Evolutionary conservation across 2,329 filamentous ascomycete genomes (phyloP), one percentile per base, ranked within the genome.

Genomic region (Dryadomyces quercus-mongolicae): DNA sequence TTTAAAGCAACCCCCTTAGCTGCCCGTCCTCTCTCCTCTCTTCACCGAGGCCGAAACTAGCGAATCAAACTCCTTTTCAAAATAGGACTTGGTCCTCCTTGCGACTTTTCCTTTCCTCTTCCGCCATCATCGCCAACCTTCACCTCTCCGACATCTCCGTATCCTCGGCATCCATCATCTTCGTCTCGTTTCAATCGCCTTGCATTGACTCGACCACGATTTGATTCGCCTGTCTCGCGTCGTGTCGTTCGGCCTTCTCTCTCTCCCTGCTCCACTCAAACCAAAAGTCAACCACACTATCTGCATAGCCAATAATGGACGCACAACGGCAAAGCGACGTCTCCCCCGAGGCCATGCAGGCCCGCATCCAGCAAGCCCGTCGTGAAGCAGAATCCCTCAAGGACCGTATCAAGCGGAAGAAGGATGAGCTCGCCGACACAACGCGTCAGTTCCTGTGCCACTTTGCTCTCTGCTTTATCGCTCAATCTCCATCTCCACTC

Each of bases 331-430:
- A 72, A 64, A 80, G 74, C 70, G 81, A 84, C 67, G 79, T 84
- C 64, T 84, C 81, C 66, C 81, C 81, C 61, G 81, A 85, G 74
- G 79, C 80, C 71, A 95, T 96, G 83, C 92, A 97, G 80, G 86
- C 91, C 74, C 86, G 86, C 73, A 92, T 93, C 65, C 86, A 89
- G 67, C 85, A 88, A 67, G 92, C 93, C 70, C 85, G 93, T 72
- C 88, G 93, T 77, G 93, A 98, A 80, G 93, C 93, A 65, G 93
- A 97, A 78, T 91, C 88, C 53, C 77, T 97, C 64, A 97, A 97
- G 80, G 92, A 97, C 71, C 86, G 88, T 72, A 97, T 97, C 82
- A 97, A 96, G 85, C 84, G 91, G 74, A 95, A 95, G 84, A 97
- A 97, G 86, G 93, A 98, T 81, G 93, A 97, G 75, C 82, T 98